A percentile compares a stretch with the other conserved stretches of the same genome.
phyloP scores from a whole-genome alignment of 352 stramenopile genomes.

The Globisporangium camurandrum region DNA sequence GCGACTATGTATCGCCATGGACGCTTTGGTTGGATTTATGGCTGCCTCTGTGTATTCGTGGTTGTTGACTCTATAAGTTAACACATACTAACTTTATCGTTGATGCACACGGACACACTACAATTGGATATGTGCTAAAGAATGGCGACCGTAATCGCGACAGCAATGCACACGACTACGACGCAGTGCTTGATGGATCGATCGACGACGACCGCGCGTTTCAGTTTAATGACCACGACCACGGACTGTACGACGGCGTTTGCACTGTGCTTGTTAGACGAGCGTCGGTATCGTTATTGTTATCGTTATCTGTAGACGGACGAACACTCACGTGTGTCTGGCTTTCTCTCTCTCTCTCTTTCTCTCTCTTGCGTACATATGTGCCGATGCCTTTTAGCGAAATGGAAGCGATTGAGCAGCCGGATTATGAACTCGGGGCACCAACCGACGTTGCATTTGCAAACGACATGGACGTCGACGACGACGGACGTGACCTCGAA shows the following conservation, averaged over 20 bases:
- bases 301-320: no score
- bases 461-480: conserved; percentile 16
- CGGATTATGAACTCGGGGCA: conserved; percentile 48
- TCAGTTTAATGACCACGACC: conserved; percentile 22
- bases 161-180: conserved; percentile 9
- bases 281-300: no score
- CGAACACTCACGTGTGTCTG: background rate
- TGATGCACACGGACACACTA: background rate
- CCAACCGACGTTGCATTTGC: conserved; percentile 28
- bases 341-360: background rate
- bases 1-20: background rate
- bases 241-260: conserved; percentile 6
- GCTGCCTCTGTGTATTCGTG: no score
- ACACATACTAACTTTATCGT: no score
- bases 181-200: conserved; percentile 7
- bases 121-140: background rate
- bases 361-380: background rate
- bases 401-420: conserved; percentile 34
- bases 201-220: conserved; percentile 36
- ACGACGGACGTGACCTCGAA: no score
- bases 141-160: conserved; percentile 5
- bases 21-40: background rate
- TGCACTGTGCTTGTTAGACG: background rate
- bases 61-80: no score
- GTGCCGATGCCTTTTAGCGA: no score